Percentiles rank a stretch among this genome's conserved stretches.
These are phyloP conservation scores for Cystobasidium pallidum DNA, from an alignment of 1,284 basidiomycete species.

Conservation along the genomic window DNA sequence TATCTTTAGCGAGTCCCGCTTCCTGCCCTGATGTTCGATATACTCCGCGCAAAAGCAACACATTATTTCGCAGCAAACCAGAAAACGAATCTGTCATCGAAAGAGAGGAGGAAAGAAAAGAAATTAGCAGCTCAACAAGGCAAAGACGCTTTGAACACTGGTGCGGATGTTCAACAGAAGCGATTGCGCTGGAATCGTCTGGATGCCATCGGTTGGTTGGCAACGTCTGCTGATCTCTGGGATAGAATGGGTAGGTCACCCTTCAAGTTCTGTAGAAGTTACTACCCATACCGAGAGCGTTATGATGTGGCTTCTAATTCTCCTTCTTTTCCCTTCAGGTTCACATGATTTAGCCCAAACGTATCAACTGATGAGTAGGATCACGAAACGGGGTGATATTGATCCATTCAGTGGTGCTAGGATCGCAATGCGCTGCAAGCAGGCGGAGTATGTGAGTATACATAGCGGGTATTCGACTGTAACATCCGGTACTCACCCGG, in stretches of 20 bases:
- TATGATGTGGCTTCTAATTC: not conserved
- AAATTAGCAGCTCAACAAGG: constrained; percentile 34
- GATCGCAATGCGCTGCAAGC: not conserved
- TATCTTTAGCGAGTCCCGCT: constrained; percentile 29
- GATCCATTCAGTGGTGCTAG: constrained; percentile 16
- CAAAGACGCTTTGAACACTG: constrained; percentile 13
- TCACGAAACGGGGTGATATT: constrained; percentile 23
- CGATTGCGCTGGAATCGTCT: constrained; percentile 36
- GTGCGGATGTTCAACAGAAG: constrained; percentile 31
- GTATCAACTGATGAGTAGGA: not conserved
- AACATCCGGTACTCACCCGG: not conserved
- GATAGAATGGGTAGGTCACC: constrained; percentile 20
- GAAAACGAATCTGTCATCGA: constrained; percentile 25
- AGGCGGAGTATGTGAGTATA: constrained; percentile 14
- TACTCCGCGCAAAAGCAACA: constrained; percentile 35
- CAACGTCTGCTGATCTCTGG: constrained; percentile 22
- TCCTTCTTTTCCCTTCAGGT: not conserved
- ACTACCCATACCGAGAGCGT: too few species aligned
- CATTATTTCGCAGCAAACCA: constrained; percentile 14
- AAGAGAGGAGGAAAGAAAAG: constrained; percentile 40
- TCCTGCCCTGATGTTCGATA: constrained; percentile 8
- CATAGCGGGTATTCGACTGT: not conserved
- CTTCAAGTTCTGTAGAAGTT: too few species aligned
- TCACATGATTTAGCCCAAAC: constrained; percentile 9
- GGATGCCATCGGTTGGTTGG: constrained; percentile 23